A percentile compares a stretch with the other conserved stretches of the same genome.
Conservation (phyloP, 2,329 filamentous ascomycete species). For the Colletotrichum destructivum region DNA sequence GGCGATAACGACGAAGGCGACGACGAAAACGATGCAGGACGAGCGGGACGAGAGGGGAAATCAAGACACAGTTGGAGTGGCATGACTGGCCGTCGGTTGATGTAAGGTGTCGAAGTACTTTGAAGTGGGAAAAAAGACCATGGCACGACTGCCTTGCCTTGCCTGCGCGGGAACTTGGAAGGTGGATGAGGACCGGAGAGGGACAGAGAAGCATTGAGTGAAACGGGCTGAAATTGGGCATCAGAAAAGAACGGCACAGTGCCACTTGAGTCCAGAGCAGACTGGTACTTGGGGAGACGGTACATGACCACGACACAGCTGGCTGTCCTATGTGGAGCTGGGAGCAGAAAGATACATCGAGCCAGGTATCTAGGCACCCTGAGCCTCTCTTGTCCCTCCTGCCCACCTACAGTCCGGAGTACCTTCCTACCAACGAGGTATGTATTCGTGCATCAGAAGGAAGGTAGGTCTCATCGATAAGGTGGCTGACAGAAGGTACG, state of each 20-base stretch:
- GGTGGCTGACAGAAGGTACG: not conserved
- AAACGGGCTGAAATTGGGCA: constrained; percentile 8
- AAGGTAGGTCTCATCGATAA: not conserved
- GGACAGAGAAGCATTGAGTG: not conserved
- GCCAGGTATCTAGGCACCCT: not conserved
- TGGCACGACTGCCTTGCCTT: not conserved
- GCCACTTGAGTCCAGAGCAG: not conserved
- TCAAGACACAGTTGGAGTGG: not conserved
- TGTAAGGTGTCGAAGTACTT: not conserved
- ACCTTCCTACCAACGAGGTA: not conserved
- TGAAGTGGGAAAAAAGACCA: constrained; percentile 7
- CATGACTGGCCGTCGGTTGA: constrained; percentile 9
- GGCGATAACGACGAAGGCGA: not conserved
- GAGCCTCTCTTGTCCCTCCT: too few species aligned
- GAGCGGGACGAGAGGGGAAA: too few species aligned
- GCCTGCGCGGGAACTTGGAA: not conserved
- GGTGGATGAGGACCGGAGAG: not conserved
- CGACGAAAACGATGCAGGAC: too few species aligned
- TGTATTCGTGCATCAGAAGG: too few species aligned
- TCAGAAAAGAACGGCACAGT: not conserved
- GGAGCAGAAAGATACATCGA: not conserved
- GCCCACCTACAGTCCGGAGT: not conserved
- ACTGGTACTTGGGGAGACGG: not conserved
- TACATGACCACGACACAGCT: not conserved
- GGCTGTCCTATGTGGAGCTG: not conserved